A percentile compares a stretch with the other conserved stretches of the same genome.
Evolutionary conservation across 768 basidiomycete genomes (phyloP).

Genomic region (Hericium erinaceus): DNA sequence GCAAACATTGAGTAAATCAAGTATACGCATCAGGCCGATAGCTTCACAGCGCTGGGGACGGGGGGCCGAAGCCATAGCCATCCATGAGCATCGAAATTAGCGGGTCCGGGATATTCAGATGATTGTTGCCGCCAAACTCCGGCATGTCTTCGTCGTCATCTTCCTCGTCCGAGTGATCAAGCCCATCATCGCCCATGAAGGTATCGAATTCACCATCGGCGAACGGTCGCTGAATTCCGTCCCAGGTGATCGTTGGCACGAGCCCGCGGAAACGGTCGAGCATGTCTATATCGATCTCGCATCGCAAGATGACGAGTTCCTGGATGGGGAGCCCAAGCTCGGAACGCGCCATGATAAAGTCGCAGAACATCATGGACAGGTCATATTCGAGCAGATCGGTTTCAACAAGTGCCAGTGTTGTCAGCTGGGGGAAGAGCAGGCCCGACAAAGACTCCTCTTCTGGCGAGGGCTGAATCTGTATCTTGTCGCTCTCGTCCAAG

Average conservation of each 20-base stretch:
- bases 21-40: too few species aligned
- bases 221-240: not conserved
- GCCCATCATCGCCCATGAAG: not conserved
- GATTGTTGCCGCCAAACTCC: not conserved
- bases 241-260: not conserved
- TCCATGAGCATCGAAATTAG: too few species aligned
- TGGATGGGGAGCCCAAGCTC: not conserved
- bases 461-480: not conserved
- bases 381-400: not conserved
- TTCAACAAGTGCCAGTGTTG: not conserved
- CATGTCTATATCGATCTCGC: not conserved
- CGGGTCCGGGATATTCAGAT: not conserved
- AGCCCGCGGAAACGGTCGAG: not conserved
- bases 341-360: not conserved
- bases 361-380: not conserved
- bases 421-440: not conserved
- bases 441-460: not conserved
- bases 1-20: too few species aligned
- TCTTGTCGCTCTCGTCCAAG: not conserved
- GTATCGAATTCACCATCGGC: not conserved
- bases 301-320: not conserved
- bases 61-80: too few species aligned
- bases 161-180: not conserved
- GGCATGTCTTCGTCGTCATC: not conserved
- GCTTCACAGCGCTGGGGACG: too few species aligned